phyloP scores from a whole-genome alignment of 768 basidiomycete genomes.

The Lentinula sp. region DNA sequence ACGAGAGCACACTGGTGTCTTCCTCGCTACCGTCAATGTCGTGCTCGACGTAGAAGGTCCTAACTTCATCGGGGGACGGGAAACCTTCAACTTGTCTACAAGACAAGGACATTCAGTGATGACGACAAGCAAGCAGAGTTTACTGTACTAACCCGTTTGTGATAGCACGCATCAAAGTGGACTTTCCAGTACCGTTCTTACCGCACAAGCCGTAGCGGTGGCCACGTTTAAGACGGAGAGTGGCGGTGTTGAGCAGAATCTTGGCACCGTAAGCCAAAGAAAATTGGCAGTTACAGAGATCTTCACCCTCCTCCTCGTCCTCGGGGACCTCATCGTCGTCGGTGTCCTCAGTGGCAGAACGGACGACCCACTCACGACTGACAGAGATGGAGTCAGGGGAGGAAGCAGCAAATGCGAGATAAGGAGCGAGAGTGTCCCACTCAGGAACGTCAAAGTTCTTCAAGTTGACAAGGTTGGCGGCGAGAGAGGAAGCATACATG shows the following conservation, averaged over 20 bases:
- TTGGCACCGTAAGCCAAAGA: slow-evolving; percentile 98
- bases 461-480: slow-evolving; percentile 79
- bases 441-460: slow-evolving; percentile 90
- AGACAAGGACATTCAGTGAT: slow-evolving; percentile 24
- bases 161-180: slow-evolving; percentile 89
- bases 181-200: slow-evolving; percentile 98
- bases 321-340: slow-evolving; percentile 66
- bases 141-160: slow-evolving; percentile 57
- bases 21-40: slow-evolving; percentile 96
- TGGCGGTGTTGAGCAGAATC: slow-evolving; percentile 94
- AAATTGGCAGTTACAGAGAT: slow-evolving; percentile 98
- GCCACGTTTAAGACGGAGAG: slow-evolving; percentile 95
- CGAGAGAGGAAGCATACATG: slow-evolving; percentile 72
- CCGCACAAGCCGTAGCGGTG: slow-evolving; percentile 98
- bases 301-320: slow-evolving; percentile 97
- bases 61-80: slow-evolving; percentile 94
- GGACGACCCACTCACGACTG: slow-evolving; percentile 83
- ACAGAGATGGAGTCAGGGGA: slow-evolving; percentile 62
- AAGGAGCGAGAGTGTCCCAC: slow-evolving; percentile 81
- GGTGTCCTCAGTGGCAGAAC: slow-evolving; percentile 73
- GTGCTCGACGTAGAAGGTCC: slow-evolving; percentile 99
- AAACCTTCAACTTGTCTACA: slow-evolving; percentile 89
- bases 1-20: slow-evolving; percentile 83
- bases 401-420: slow-evolving; percentile 60
- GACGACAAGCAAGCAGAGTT: slow-evolving; percentile 10